These are phyloP conservation scores for Leishmania mexicana DNA, from an alignment of 208 protist genomes.

Conservation along the genomic window DNA sequence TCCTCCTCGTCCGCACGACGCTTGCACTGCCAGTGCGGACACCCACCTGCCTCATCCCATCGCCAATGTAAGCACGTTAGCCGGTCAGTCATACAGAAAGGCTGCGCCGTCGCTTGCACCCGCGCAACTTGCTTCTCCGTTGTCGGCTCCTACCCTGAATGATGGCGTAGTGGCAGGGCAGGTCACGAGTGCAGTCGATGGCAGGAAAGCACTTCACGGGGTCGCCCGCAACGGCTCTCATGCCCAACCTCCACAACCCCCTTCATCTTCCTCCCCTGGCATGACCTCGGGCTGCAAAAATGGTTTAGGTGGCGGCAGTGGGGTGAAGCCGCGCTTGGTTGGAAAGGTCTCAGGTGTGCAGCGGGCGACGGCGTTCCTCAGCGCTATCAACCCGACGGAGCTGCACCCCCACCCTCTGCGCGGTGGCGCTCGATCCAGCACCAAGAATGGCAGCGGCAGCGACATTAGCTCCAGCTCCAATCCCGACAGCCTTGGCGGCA, in stretches of 20 bases:
- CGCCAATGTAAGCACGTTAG: slow-evolving; percentile 1
- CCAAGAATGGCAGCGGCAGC: neutral
- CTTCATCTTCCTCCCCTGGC: neutral
- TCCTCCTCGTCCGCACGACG: slow-evolving; percentile 14
- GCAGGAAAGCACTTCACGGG: neutral
- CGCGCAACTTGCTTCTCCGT: neutral
- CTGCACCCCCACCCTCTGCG: slow-evolving; percentile 24
- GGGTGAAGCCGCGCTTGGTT: neutral
- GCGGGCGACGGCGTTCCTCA: slow-evolving; percentile 21
- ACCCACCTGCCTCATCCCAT: neutral
- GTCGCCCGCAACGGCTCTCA: neutral
- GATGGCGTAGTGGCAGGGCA: neutral
- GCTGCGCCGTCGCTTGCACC: neutral
- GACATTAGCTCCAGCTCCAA: neutral
- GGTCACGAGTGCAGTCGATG: neutral
- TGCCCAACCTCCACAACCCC: neutral
- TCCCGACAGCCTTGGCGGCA: neutral
- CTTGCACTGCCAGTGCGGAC: slow-evolving; percentile 8
- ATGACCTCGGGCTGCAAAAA: neutral
- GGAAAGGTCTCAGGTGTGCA: slow-evolving; percentile 15
- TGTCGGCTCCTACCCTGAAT: neutral
- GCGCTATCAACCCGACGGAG: slow-evolving; percentile 28
- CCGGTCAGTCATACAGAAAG: neutral
- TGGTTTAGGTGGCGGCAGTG: neutral
- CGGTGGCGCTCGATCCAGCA: neutral